Base-by-base conservation (phyloP, 306 rosid genomes). In the Glycine tomentella region DNA sequence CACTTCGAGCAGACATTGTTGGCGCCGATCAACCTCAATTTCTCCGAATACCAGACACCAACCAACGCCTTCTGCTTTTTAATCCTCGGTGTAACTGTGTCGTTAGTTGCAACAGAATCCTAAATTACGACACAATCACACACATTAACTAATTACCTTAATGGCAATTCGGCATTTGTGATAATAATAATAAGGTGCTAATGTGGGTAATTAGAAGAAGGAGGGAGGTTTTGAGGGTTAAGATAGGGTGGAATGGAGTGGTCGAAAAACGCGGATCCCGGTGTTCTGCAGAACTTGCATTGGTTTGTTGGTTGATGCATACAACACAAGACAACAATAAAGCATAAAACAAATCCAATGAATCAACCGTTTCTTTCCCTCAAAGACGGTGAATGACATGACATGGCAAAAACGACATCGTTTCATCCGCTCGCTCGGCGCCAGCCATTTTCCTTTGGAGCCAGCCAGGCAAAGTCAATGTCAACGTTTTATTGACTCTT, bases 241-340 rank as follows among this genome's bases (percentile, higher is more conserved):
- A 75, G 69, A 57, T 36, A 59, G 49, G 15, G 17, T 36, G 86
- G 81, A 78, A 48, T 46, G 85, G 80, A 70, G 70, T 51, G 90
- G 83, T 88, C 86, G 88, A 89, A 83, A 88, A 86, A 86, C 86
- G 91, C 80, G 93, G 95, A 92, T 90, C 88, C 91, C 90, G 78
- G 88, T 52, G 87, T 63, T 53, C 83, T 62, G 89, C 82, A 56
- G 44, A 87, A 83, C 86, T 89, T 88, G 91, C 97, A 84, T 87
- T 36, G 40, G 40, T 36, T 36, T 3, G 63, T 57, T 16, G 63
- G 48, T 75, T n/a, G 44, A 65, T 50, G 55, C 51, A 67, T 8
- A 10, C 69, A 63, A 8, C 36, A 9, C 66, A 59, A 40, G 49
- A 65, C 72, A 83, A 76, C 64, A 82, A 83, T 25, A 25, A 82